Conservation (phyloP, 2,329 filamentous ascomycete species). For the Lithohypha guttulata region DNA sequence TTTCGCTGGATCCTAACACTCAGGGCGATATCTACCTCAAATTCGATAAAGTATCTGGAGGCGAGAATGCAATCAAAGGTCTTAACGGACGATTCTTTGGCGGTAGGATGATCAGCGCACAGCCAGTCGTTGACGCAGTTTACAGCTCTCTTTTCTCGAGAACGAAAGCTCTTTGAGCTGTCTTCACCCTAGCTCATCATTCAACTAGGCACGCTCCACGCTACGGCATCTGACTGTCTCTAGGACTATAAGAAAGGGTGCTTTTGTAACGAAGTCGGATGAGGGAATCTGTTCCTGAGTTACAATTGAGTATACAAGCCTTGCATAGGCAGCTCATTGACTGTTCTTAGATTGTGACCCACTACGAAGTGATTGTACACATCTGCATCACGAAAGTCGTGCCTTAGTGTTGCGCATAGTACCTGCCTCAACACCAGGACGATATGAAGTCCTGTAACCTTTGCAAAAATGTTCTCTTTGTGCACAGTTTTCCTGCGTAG, state of each 20-base stretch:
- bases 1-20: slow-evolving; percentile 84
- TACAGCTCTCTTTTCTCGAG: slow-evolving; percentile 94
- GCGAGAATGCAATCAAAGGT: slow-evolving; percentile 95
- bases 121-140: slow-evolving; percentile 94
- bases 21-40: slow-evolving; percentile 97
- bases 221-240: too few species aligned
- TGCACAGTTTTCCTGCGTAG: too few species aligned
- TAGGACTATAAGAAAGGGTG: too few species aligned
- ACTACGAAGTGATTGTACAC: neutral
- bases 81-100: slow-evolving; percentile 96
- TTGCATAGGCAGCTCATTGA: neutral
- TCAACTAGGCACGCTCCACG: neutral
- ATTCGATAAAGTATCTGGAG: slow-evolving; percentile 89
- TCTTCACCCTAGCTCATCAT: neutral
- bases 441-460: too few species aligned
- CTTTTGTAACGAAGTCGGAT: too few species aligned
- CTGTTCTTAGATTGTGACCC: neutral
- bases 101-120: slow-evolving; percentile 81
- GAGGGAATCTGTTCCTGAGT: neutral
- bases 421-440: too few species aligned
- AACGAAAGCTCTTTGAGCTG: slow-evolving; percentile 38
- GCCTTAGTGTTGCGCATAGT: too few species aligned
- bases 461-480: too few species aligned
- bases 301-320: neutral
- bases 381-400: too few species aligned